Evolutionary conservation across 768 basidiomycete species (phyloP).

Genomic region (Podaxis sp.): DNA sequence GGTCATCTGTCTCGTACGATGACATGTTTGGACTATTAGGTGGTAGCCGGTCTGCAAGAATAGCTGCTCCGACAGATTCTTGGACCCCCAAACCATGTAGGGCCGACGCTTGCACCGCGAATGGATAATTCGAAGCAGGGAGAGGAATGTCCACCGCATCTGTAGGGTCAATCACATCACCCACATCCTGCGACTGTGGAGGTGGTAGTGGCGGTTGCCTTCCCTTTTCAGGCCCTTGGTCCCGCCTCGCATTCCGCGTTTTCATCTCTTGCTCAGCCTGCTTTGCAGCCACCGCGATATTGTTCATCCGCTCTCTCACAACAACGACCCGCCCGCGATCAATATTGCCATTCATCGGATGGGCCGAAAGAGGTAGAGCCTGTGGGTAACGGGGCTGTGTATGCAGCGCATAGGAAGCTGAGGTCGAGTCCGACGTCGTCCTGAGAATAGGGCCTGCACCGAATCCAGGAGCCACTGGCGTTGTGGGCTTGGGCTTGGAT

Average conservation of each 20-base stretch:
- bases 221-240: conserved; percentile 38
- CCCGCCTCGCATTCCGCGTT: conserved; percentile 41
- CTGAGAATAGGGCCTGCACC: conserved; percentile 42
- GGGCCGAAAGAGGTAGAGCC: conserved; percentile 29
- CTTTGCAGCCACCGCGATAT: conserved; percentile 64
- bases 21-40: conserved; percentile 58
- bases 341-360: conserved; percentile 15
- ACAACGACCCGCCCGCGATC: conserved; percentile 66
- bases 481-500: conserved; percentile 59
- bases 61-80: conserved; percentile 70
- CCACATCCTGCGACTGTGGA: conserved; percentile 24
- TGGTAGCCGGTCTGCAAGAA: conserved; percentile 72
- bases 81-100: conserved; percentile 67
- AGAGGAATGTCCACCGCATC: conserved; percentile 78
- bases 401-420: conserved; percentile 31
- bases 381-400: conserved; percentile 30
- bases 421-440: conserved; percentile 64
- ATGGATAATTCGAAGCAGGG: conserved; percentile 63
- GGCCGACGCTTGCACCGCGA: conserved; percentile 73
- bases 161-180: conserved; percentile 75
- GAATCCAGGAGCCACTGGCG: conserved; percentile 31
- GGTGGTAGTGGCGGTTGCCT: conserved; percentile 15
- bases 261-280: conserved; percentile 74
- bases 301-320: conserved; percentile 76
- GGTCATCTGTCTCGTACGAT: conserved; percentile 50